Evolutionary conservation across 306 rosid genomes (phyloP), one percentile per base, ranked within the genome.

Genomic region (Potentilla sterilis): DNA sequence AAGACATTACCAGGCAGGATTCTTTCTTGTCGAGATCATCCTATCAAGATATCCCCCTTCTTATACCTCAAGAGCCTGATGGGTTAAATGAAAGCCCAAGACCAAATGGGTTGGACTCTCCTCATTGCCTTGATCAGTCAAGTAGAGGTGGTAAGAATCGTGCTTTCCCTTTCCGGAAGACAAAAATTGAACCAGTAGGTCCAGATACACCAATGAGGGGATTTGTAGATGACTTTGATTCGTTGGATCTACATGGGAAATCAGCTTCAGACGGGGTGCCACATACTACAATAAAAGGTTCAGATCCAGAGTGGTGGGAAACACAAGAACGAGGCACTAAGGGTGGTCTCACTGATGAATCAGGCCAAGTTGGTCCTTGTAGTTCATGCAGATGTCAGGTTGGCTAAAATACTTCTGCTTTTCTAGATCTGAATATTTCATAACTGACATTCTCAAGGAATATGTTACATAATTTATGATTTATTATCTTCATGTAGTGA

Each of bases 321-420:
- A 89, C 82, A 69, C 99, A 90, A 87, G 97, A 92, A 48, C 87
- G 97, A 42, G 93, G 84, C 76, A 85, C 82, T 81, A 90, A 87
- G 83, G 93, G 89, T 72, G 89, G 96, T 75, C 86, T 88, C 77
- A 40, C 82, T n/a, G 90, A 90, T 81, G 98, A 88, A 75, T 83
- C 85, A 13, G 97, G 97, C 80, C 93, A 87, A 89, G 90, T 89
- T 83, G 99, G 99, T 82, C 99, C 99, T 48, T 87, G 88, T 81
- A 86, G 86, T 85, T 90, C 99, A 37, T 92, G 99, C 75, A 89
- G 92, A 71, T 96, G 99, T 70, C 99, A 96, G 93, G 99, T 95
- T 54, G 22, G 79, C 64, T 73, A 57, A 51, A 63, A 68, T 74
- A 65, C 43, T 52, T 42, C 18, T 52, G 49, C 16, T 44, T 35